phyloP scores from a whole-genome alignment of 2,329 filamentous ascomycete genomes.

The Pezicula rhizophila region DNA sequence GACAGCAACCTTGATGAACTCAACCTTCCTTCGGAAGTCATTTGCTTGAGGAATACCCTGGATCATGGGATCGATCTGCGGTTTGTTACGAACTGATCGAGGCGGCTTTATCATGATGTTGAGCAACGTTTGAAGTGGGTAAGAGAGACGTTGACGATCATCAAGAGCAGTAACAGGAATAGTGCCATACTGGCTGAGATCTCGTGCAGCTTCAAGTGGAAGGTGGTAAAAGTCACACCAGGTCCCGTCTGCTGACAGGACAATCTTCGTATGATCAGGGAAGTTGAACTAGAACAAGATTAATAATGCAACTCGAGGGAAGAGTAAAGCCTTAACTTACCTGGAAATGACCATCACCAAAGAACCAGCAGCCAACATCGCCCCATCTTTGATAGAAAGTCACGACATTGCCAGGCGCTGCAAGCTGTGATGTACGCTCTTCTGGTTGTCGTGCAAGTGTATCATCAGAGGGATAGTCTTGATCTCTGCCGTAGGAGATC shows the following conservation, averaged over 20 bases:
- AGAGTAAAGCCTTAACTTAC: conserved; percentile 32
- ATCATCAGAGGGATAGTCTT: conserved; percentile 46
- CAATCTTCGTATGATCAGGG: conserved; percentile 80
- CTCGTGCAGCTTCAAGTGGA: conserved; percentile 61
- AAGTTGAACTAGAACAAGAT: conserved; percentile 64
- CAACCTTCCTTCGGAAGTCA: conserved; percentile 66
- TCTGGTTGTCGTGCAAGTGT: conserved; percentile 26
- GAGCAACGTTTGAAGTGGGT: conserved; percentile 66
- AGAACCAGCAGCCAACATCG: conserved; percentile 76
- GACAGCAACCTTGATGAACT: conserved; percentile 63
- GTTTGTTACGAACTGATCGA: conserved; percentile 47
- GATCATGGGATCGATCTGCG: conserved; percentile 54
- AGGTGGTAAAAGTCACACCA: conserved; percentile 76
- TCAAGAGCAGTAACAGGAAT: conserved; percentile 66
- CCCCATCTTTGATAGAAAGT: conserved; percentile 79
- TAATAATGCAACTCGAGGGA: conserved; percentile 6
- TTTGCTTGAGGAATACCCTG: conserved; percentile 66
- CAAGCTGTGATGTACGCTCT: conserved; percentile 26
- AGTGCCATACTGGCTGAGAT: conserved; percentile 58
- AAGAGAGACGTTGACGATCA: conserved; percentile 64
- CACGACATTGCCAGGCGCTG: conserved; percentile 50
- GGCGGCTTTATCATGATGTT: conserved; percentile 51
- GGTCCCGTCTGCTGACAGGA: conserved; percentile 67
- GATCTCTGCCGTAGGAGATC: conserved; percentile 68
- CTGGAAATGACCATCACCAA: conserved; percentile 73